Conservation (phyloP, 164 flowering plant genomes). For the Liquidambar formosana region DNA sequence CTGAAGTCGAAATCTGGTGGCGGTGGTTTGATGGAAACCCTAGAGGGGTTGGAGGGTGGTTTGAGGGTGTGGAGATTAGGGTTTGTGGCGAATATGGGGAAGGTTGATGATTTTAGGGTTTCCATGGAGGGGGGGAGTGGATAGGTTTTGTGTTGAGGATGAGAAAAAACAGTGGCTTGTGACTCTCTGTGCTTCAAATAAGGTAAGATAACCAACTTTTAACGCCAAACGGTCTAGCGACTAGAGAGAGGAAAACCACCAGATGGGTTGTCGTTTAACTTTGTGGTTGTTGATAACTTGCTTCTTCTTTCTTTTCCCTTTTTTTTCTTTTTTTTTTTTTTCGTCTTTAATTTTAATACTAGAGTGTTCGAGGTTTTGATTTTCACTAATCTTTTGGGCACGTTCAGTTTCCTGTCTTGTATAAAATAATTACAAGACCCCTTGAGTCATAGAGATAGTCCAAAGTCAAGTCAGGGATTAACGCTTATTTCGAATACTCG, state of each 20-base stretch:
- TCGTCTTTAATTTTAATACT: no score
- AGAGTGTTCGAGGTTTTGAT: no score
- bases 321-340: no score
- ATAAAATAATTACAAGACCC: no score
- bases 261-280: no score
- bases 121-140: slow-evolving; percentile 37
- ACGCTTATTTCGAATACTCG: no score
- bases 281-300: no score
- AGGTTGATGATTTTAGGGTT: slow-evolving; percentile 24
- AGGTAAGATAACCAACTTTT: not conserved
- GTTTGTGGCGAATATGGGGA: slow-evolving; percentile 33
- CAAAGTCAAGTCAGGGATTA: no score
- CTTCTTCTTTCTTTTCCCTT: no score
- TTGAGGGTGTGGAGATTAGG: slow-evolving; percentile 22
- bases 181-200: not conserved
- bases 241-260: not conserved
- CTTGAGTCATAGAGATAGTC: no score
- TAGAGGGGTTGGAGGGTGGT: slow-evolving; percentile 15
- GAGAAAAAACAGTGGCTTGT: not conserved
- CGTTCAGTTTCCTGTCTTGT: no score
- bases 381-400: no score
- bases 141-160: not conserved
- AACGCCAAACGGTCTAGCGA: not conserved
- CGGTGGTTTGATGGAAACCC: slow-evolving; percentile 63
- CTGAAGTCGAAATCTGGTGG: slow-evolving; percentile 75